A percentile compares a stretch with the other conserved stretches of the same genome.
Evolutionary conservation across 169 alveolate genomes (phyloP).

Genomic region (Plasmodium yoelii): DNA sequence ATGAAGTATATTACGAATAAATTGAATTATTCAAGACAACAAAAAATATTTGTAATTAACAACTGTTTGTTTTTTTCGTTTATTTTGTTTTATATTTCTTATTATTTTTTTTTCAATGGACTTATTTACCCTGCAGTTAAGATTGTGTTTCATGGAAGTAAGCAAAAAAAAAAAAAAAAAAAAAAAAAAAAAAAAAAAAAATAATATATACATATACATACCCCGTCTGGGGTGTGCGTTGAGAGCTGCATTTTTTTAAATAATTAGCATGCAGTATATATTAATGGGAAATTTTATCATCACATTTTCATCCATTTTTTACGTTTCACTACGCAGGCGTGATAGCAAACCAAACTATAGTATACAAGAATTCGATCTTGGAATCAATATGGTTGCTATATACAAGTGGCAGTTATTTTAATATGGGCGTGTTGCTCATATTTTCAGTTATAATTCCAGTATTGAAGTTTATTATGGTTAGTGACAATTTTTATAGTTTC

Average conservation of each 20-base stretch:
- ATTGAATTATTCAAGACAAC: constrained; percentile 12
- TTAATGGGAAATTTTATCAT: neutral
- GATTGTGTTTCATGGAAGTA: constrained; percentile 70
- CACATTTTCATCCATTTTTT: neutral
- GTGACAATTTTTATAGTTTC: constrained; percentile 63
- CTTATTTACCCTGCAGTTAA: constrained; percentile 59
- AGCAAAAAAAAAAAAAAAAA: neutral
- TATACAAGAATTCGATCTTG: constrained; percentile 58
- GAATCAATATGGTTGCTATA: constrained; percentile 64
- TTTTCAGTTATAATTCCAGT: constrained; percentile 66
- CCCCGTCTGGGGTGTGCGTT: no score
- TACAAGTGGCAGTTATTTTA: constrained; percentile 40
- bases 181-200: neutral
- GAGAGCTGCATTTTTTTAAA: no score
- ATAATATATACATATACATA: no score
- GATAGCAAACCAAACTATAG: constrained; percentile 20
- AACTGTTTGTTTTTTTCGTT: constrained; percentile 51
- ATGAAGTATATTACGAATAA: constrained; percentile 14
- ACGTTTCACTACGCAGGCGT: constrained; percentile 1
- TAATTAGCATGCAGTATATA: no score
- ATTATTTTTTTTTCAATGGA: constrained; percentile 67
- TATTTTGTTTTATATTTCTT: constrained; percentile 47
- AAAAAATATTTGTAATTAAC: constrained; percentile 23
- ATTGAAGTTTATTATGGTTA: constrained; percentile 52
- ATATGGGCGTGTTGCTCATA: constrained; percentile 46